These are phyloP conservation scores for Multifurca ochricompacta DNA, from an alignment of 768 basidiomycete species.

Conservation along the genomic window DNA sequence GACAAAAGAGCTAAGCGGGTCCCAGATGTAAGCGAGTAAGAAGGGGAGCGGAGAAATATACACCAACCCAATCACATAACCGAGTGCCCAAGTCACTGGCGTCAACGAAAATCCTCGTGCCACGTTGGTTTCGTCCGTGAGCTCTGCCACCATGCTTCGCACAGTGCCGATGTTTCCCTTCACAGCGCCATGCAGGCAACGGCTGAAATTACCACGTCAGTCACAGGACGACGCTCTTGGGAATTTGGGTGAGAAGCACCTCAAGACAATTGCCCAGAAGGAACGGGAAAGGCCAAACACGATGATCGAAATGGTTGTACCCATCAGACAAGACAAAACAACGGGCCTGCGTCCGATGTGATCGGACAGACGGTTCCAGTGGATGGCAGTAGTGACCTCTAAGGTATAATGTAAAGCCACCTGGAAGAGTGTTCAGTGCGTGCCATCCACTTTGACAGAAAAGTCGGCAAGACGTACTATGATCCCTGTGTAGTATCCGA, in stretches of 20 bases:
- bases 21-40: neutral
- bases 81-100: neutral
- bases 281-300: conserved; percentile 33
- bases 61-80: neutral
- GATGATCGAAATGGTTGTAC: conserved; percentile 28
- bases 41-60: neutral
- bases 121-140: neutral
- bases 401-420: conserved; percentile 40
- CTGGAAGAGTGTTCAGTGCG: conserved; percentile 21
- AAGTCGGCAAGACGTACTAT: conserved; percentile 31
- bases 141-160: conserved; percentile 25
- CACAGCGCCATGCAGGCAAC: conserved; percentile 27
- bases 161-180: conserved; percentile 33
- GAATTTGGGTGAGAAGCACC: neutral
- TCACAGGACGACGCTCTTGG: neutral
- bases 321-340: conserved; percentile 32
- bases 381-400: conserved; percentile 36
- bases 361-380: conserved; percentile 42
- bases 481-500: conserved; percentile 40
- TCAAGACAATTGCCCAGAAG: conserved; percentile 24
- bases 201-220: neutral
- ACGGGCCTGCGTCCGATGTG: conserved; percentile 43
- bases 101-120: neutral
- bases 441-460: too few relatives aligned
- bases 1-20: conserved; percentile 20